Conservation (phyloP, 768 basidiomycete genomes). For the Mycena vulgaris region DNA sequence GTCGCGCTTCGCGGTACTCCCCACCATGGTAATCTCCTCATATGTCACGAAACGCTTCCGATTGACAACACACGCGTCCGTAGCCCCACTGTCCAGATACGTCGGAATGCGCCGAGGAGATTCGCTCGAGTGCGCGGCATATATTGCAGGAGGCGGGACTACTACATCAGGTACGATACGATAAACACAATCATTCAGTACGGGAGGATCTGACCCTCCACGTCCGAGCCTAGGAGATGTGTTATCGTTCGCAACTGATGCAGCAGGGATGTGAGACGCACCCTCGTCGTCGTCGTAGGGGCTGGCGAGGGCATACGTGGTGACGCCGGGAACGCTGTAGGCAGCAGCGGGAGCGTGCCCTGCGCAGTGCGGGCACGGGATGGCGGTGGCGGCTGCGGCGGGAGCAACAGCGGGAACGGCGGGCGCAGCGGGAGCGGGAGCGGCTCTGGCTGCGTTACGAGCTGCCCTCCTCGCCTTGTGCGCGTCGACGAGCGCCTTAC, state of each 20-base stretch:
- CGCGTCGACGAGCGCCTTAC: not conserved
- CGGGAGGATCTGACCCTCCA: constrained; percentile 20
- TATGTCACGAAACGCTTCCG: constrained; percentile 8
- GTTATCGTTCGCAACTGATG: constrained; percentile 3
- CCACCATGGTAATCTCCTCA: not conserved
- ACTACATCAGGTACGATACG: not conserved
- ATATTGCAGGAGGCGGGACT: not conserved
- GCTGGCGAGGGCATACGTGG: not conserved
- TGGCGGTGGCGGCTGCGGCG: not conserved
- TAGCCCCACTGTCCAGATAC: constrained; percentile 19
- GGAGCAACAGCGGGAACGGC: not conserved
- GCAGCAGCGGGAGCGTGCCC: not conserved
- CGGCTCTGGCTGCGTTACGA: too few relatives aligned
- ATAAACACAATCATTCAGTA: constrained; percentile 12
- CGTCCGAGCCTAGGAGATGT: not conserved
- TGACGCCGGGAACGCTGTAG: not conserved
- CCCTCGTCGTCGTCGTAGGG: not conserved
- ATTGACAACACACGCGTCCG: constrained; percentile 15
- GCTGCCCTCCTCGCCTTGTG: not conserved
- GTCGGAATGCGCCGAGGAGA: not conserved
- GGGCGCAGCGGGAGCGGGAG: not conserved
- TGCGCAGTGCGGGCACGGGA: not conserved
- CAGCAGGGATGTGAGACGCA: not conserved
- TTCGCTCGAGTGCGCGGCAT: not conserved
- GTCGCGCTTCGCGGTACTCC: not conserved